Base-by-base conservation (phyloP, 441 rosid species). In the Dalechampia spathulata region DNA sequence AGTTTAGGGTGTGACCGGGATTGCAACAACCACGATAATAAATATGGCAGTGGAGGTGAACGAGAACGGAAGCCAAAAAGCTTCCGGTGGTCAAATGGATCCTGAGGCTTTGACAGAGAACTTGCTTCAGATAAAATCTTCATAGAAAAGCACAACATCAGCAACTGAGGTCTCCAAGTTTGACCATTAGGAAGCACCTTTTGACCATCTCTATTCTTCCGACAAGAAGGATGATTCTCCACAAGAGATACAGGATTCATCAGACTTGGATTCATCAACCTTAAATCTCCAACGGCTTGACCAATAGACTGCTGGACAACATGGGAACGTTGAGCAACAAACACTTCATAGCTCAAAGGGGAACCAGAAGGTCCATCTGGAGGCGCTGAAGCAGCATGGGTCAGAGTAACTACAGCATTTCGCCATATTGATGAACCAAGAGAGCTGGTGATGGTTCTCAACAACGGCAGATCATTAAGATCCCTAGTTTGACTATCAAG, bases 301-400 rank as follows among this genome's bases (percentile, higher is more conserved):
- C 91, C 91, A 50, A 92, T 84, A 34, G 91, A 79, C 65, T 92
- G 96, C 67, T 88, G 96, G 64, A 86, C 91, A 71, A 84, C 77
- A 63, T 84, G 95, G 28, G 98, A 92, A 49, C 96, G 89, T 58
- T 88, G 98, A 59, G 95, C 83, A 41, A 88, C 86, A 76, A 86
- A 92, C 51, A 78, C 85, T 46, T 92, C 98, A 44, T 88, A 88
- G 75, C 90, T 86, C 72, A 88, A 71, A 46, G 96, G 94, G n/a
- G 75, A 65, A 53, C 96, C 96, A 30, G 89, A 72, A 38, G 98
- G 98, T 38, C 96, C 95, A 58, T 88, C 98, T 2, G 96, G 95
- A 60, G 98, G 96, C 28, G 98, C 95, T 41, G 95, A 86, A 72
- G 95, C 93, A 52, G 83, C 95, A 73, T 91, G 98, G 55, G 98